These are phyloP conservation scores for Jamesozyma rosinii DNA, from an alignment of 805 yeast species.

Conservation along the genomic window DNA sequence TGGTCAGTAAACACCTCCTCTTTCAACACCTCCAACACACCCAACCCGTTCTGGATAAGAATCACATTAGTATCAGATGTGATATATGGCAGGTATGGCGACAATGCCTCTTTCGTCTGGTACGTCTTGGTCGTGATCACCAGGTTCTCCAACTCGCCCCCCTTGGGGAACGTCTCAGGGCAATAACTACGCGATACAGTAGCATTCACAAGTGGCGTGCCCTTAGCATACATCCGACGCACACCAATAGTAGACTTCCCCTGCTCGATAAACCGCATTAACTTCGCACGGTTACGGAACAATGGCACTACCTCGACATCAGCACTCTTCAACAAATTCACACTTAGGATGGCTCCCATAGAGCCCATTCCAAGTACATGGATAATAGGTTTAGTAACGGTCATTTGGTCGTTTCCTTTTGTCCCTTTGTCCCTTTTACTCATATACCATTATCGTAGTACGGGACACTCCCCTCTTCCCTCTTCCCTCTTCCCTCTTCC, in stretches of 20 bases:
- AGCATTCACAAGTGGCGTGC: constrained; percentile 8
- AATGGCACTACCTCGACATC: constrained; percentile 24
- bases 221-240: constrained; percentile 16
- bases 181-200: constrained; percentile 10
- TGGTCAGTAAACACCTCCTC: constrained; percentile 46
- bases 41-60: constrained; percentile 84
- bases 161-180: constrained; percentile 18
- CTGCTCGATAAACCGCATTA: constrained; percentile 16
- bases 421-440: no score
- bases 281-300: constrained; percentile 23
- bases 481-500: no score
- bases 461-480: no score
- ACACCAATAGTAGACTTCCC: constrained; percentile 17
- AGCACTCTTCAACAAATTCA: constrained; percentile 19
- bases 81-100: constrained; percentile 44
- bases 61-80: constrained; percentile 48
- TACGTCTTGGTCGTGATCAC: constrained; percentile 75
- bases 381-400: constrained; percentile 15
- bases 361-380: constrained; percentile 30
- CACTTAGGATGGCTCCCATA: constrained; percentile 29
- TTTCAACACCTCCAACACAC: constrained; percentile 53
- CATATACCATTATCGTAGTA: no score
- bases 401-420: no score
- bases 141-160: constrained; percentile 40
- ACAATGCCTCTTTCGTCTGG: constrained; percentile 57